Evolutionary conservation across 1,139 yeast species (phyloP), one percentile per base, ranked within the genome.

Genomic region (Lodderomyces metapsilosis): DNA sequence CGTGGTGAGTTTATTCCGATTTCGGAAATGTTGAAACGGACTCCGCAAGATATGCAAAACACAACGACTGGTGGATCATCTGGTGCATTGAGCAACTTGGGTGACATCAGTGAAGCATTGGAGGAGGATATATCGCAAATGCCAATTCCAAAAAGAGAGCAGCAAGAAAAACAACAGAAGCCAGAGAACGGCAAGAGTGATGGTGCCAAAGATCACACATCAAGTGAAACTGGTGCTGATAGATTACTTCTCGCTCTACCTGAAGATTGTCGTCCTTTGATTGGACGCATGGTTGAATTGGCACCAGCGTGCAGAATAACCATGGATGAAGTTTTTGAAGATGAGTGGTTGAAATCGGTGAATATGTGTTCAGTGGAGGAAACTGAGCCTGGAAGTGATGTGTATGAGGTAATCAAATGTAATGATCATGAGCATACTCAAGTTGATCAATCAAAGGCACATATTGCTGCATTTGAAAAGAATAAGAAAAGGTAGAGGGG

Each of bases 391-490:
- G 73, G 71, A 2, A 39, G 78, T 59, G 39, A 54, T 36, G 47
- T 44, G 13, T 65, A 58, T 53, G 68, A 59, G 35, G 71, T 68
- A 7, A 55, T 63, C 28, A 59, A 59, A 42, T 74, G 78, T 34
- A 64, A 67, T 3, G 83, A 79, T 55, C 98, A 91, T 58, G 75
- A 73, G 35, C 98, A 91, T 59, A 87, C 96, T 1, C 81, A 80
- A 52, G 97, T 91, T 40, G 95, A 88, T 53, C 96, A 88, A 60
- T 83, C 88, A 45, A 95, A 88, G 54, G 98, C 97, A 0, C 98
- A 91, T 61, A 91, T 91, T 64, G 96, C 97, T 12, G 86, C 94
- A 40, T 76, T 88, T 52, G 97, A 91, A 58, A 86, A 83, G 70
- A 81, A 76, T 52, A 85, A 84, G 61, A 79, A 75, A 58, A 73